Evolutionary conservation across 768 basidiomycete species (phyloP), one percentile per base, ranked within the genome.

Genomic region (Boletus rufocinnamomeus): DNA sequence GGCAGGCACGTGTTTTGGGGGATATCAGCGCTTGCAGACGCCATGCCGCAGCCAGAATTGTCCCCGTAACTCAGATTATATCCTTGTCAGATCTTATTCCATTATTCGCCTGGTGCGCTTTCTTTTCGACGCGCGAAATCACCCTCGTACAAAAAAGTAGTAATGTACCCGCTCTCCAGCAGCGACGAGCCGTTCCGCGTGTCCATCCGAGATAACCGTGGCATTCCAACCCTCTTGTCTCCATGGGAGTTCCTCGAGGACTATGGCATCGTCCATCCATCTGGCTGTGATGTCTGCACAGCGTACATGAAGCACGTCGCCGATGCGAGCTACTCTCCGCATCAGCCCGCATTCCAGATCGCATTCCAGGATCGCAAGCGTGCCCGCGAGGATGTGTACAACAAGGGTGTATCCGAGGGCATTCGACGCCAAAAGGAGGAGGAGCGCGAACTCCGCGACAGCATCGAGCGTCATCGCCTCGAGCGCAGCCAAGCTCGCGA

Each of bases 251-350:
- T 67, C 66, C 69, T 77, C 59, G 70, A 75, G 17, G 69, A 70
- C 62, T 76, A 73, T 55, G 77, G 77, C 27, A 69, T 79, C 38
- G 72, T 79, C 3, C 77, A 79, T 50, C 70, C 73, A 6, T 70
- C 73, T 1, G 78, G 73, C 58, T 79, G 77, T 64, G 69, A 68
- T 21, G 65, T 70, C 16, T 79, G 77, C 58, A 60, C 71, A 7
- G 66, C 70, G 13, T 79, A 78, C 63, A 77, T 75, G 71, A 70
- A 74, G 52, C 77, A 79, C 58, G 65, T 77, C 59, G 71, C 73
- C 14, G 76, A 75, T 52, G 75, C 76, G 25, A 76, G 69, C 60
- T 73, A 75, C 60, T 75, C 71, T 45, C 70, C 68, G 27, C 68
- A 72, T 48, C 73, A 75, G 52, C 67, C 74, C 27, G 75, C 76